Percentiles rank a stretch among this genome's conserved stretches.
Evolutionary conservation across 108 stramenopile species (phyloP).

Genomic region (Discostella stelligeroides): DNA sequence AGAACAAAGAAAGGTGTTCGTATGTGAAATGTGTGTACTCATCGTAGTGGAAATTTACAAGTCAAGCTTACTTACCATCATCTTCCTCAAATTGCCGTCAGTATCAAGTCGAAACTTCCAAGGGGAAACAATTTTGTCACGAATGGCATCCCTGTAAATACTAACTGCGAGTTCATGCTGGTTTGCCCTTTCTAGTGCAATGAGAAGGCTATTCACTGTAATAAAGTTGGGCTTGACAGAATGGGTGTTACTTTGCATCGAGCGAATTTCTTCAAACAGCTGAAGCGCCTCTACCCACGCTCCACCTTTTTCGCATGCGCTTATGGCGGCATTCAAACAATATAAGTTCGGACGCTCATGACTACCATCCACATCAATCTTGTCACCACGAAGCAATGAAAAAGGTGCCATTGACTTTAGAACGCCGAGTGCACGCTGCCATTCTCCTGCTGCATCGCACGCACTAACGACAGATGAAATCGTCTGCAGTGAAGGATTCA

Average conservation of each 20-base stretch:
- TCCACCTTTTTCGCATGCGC: constrained; percentile 76
- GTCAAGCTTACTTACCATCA: constrained; percentile 27
- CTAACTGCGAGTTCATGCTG: constrained; percentile 70
- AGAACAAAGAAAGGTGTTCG: no score
- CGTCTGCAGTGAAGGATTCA: constrained; percentile 63
- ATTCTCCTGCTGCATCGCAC: constrained; percentile 77
- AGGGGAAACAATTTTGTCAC: constrained; percentile 50
- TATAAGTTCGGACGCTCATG: constrained; percentile 53
- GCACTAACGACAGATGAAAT: constrained; percentile 72
- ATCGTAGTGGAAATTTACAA: background rate
- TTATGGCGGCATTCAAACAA: constrained; percentile 78
- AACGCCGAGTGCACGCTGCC: constrained; percentile 79
- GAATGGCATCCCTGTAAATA: constrained; percentile 61
- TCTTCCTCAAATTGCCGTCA: constrained; percentile 28
- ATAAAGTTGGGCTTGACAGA: constrained; percentile 62
- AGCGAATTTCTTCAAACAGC: constrained; percentile 59
- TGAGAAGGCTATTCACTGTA: constrained; percentile 62
- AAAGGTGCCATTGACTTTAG: constrained; percentile 53
- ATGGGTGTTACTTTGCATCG: constrained; percentile 31
- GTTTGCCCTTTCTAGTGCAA: constrained; percentile 68
- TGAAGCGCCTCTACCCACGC: constrained; percentile 84
- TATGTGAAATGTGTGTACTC: background rate
- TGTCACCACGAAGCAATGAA: constrained; percentile 29
- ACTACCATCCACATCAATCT: constrained; percentile 9
- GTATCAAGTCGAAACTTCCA: constrained; percentile 36